Percentiles rank a stretch among this genome's conserved stretches.
These are phyloP conservation scores for Trypanosoma mega DNA, from an alignment of 208 protist genomes.

Conservation along the genomic window DNA sequence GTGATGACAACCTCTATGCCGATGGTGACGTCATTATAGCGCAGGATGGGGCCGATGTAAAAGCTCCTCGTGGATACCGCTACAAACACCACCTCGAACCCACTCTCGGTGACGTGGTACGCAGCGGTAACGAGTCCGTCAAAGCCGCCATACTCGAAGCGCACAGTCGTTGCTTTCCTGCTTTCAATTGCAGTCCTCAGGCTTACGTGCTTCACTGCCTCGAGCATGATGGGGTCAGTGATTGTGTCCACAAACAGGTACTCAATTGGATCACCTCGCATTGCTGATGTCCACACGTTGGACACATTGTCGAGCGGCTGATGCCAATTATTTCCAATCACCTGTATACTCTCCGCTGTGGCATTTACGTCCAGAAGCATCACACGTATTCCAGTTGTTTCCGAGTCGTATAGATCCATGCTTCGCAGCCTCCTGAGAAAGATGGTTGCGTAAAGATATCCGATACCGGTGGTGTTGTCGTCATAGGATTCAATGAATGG, in stretches of 20 bases:
- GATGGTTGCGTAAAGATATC: conserved; percentile 9
- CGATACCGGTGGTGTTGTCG: neutral
- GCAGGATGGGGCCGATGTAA: neutral
- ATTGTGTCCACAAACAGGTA: conserved; percentile 29
- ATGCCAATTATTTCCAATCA: conserved; percentile 30
- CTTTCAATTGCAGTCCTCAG: neutral
- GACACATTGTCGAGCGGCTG: conserved; percentile 15
- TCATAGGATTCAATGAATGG: conserved; percentile 10
- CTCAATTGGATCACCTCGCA: neutral
- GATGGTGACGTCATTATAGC: neutral
- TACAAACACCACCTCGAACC: conserved; percentile 6
- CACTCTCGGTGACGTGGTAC: neutral
- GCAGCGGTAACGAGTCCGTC: conserved; percentile 2
- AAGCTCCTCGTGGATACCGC: conserved; percentile 2
- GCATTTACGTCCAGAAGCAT: conserved; percentile 13
- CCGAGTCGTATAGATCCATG: conserved; percentile 3
- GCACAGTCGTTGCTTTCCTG: neutral
- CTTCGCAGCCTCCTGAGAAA: neutral
- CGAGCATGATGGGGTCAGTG: conserved; percentile 34
- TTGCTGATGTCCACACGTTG: conserved; percentile 8
- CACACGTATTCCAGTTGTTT: conserved; percentile 12
- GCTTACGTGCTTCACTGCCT: conserved; percentile 31
- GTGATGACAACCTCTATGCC: neutral
- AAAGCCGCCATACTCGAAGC: conserved; percentile 1
- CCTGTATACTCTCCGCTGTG: neutral